Evolutionary conservation across 257 asterid species (phyloP).

Genomic region (Solanum microdontum): DNA sequence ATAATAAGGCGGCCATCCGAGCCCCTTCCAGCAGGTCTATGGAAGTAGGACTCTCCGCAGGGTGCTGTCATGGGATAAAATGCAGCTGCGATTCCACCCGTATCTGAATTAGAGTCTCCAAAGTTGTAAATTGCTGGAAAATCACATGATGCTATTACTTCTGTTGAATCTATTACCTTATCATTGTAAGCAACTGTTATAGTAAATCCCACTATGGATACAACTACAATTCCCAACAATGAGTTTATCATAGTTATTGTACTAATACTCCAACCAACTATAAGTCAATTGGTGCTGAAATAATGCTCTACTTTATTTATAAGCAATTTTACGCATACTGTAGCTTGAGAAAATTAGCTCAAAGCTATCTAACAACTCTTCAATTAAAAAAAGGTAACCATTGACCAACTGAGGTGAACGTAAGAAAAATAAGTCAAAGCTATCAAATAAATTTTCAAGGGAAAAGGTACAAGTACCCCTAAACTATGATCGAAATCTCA

Average conservation of each 20-base stretch:
- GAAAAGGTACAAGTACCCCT: no score
- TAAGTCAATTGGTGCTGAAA: not conserved
- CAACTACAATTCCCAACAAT: not conserved
- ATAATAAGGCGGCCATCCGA: constrained; percentile 53
- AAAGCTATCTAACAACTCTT: not conserved
- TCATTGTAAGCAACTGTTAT: not conserved
- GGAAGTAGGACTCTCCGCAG: constrained; percentile 31
- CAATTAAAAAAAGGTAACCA: not conserved
- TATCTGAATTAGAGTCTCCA: constrained; percentile 57
- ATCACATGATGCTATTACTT: constrained; percentile 1
- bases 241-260: not conserved
- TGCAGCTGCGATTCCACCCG: constrained; percentile 46
- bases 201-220: not conserved
- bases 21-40: constrained; percentile 32
- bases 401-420: not conserved
- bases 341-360: not conserved
- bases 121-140: constrained; percentile 51
- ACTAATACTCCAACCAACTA: not conserved
- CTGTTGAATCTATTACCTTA: not conserved
- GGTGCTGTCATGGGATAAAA: constrained; percentile 34
- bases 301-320: not conserved
- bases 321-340: not conserved
- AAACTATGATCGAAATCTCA: no score
- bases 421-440: not conserved
- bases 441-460: not conserved